These are phyloP conservation scores for Colletotrichum sidae DNA, from an alignment of 2,329 filamentous ascomycete genomes.

Conservation along the genomic window DNA sequence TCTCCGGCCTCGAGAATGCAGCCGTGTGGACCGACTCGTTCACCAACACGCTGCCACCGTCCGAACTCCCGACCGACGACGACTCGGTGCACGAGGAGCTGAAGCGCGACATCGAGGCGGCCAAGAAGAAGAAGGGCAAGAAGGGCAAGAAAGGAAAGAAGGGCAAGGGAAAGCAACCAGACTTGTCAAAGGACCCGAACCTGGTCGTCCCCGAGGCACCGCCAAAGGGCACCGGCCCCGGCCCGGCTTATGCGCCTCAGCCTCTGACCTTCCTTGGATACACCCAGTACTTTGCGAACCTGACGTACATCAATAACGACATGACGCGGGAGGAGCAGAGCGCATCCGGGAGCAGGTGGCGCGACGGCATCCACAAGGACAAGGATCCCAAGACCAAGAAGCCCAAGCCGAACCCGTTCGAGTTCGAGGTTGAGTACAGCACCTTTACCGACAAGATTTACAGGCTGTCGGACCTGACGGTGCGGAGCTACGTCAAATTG, in stretches of 20 bases:
- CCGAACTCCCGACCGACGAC: constrained; percentile 32
- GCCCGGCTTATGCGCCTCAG: constrained; percentile 91
- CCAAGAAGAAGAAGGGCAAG: constrained; percentile 52
- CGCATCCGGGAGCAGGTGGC: constrained; percentile 63
- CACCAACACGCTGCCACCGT: constrained; percentile 1
- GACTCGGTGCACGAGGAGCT: constrained; percentile 43
- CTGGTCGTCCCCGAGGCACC: constrained; percentile 78
- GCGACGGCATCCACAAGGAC: constrained; percentile 71
- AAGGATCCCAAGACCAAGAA: constrained; percentile 66
- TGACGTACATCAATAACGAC: constrained; percentile 89
- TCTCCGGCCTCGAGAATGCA: constrained; percentile 75
- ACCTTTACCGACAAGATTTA: constrained; percentile 83
- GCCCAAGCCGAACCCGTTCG: constrained; percentile 72
- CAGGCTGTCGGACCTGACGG: constrained; percentile 83
- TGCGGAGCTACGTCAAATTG: constrained; percentile 82
- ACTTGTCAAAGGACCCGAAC: constrained; percentile 68
- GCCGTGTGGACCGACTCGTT: constrained; percentile 57
- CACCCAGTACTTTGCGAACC: constrained; percentile 92
- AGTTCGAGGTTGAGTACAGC: constrained; percentile 86
- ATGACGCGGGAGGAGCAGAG: constrained; percentile 52
- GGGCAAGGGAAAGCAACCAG: constrained; percentile 55
- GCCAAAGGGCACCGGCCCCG: constrained; percentile 77
- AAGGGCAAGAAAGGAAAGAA: constrained; percentile 54
- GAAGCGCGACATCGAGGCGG: constrained; percentile 43
- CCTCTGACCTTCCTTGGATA: constrained; percentile 82